Conservation (phyloP, 352 stramenopile species). For the Phytopythium oedochilum region DNA sequence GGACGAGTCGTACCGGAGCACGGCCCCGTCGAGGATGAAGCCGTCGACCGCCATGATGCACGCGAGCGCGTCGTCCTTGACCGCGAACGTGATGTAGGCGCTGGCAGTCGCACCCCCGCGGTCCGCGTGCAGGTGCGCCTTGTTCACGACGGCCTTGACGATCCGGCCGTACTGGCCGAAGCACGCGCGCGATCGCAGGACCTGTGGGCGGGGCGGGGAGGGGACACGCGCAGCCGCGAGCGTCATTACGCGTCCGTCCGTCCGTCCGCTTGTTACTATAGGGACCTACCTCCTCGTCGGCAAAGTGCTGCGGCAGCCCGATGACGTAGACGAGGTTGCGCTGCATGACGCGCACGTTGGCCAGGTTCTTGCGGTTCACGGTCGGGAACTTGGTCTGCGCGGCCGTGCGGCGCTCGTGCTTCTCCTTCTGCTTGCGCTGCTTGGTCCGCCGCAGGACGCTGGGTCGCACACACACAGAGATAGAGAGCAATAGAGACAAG, state of each 20-base stretch:
- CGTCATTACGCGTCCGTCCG: not conserved
- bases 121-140: slow-evolving; percentile 66
- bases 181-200: slow-evolving; percentile 81
- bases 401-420: slow-evolving; percentile 60
- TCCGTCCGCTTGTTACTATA: too few relatives aligned
- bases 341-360: slow-evolving; percentile 92
- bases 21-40: slow-evolving; percentile 78
- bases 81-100: slow-evolving; percentile 93
- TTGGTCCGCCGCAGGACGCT: slow-evolving; percentile 77
- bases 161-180: slow-evolving; percentile 94
- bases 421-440: slow-evolving; percentile 84
- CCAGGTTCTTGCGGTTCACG: slow-evolving; percentile 77
- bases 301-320: slow-evolving; percentile 81
- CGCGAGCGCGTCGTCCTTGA: slow-evolving; percentile 87
- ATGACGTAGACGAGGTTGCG: slow-evolving; percentile 95
- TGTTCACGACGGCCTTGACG: slow-evolving; percentile 92
- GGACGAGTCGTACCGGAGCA: slow-evolving; percentile 52
- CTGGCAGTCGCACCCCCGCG: slow-evolving; percentile 74
- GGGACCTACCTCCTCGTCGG: slow-evolving; percentile 75
- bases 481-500: not conserved
- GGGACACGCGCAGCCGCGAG: too few relatives aligned
- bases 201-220: too few relatives aligned
- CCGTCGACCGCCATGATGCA: slow-evolving; percentile 92
- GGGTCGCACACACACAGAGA: too few relatives aligned
- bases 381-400: slow-evolving; percentile 29